Base-by-base conservation (phyloP, 2,329 filamentous ascomycete species). In the Ophiocordyceps camponoti-rufipedis region DNA sequence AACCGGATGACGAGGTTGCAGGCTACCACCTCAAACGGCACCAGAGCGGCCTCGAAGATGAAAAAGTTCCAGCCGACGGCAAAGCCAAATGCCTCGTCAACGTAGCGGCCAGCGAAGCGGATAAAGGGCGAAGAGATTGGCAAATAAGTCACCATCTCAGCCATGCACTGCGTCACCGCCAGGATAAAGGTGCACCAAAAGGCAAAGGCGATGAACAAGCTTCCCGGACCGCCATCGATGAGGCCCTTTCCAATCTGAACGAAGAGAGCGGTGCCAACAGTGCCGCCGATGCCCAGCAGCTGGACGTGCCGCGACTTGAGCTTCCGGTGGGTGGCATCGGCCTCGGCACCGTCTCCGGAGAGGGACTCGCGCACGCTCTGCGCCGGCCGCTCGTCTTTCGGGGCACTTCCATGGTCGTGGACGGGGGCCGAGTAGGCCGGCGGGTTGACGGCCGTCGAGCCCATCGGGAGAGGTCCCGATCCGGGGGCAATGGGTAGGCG, bases 61-160 rank as follows among this genome's bases (percentile, higher is more conserved):
- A 83, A 83, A 53, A 82, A 84, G 57, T 85, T 84, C 74, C 80
- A 85, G 5, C 81, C 81, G 2, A 78, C 74, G 7, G 79, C 79
- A 47, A 84, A 80, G 1, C 80, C 80, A 48, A 86, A 82, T 2
- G 81, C 79, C 51, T 85, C 80, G 52, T 86, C 82, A 29, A 86
- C 80, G 51, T 77, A 86, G 42, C 80, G 73, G 13, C 81, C 80
- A 4, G 82, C 82, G 54, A 87, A 85, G 28, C 80, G 77, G 55
- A 87, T 82, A 58, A 88, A 87, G 0, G 82, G 81, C 39, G 80
- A 85, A 0, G 80, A 84, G 45, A 87, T 82, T 8, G 83, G 82
- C 2, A 85, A 65, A 51, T 82, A 85, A 0, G 80, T 82, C 8
- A 84, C 81, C 80, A 86, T 85, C 58, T 86, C 82, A 12, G 80